Conservation (phyloP, 805 yeast genomes). For the Candida tibetensis region DNA sequence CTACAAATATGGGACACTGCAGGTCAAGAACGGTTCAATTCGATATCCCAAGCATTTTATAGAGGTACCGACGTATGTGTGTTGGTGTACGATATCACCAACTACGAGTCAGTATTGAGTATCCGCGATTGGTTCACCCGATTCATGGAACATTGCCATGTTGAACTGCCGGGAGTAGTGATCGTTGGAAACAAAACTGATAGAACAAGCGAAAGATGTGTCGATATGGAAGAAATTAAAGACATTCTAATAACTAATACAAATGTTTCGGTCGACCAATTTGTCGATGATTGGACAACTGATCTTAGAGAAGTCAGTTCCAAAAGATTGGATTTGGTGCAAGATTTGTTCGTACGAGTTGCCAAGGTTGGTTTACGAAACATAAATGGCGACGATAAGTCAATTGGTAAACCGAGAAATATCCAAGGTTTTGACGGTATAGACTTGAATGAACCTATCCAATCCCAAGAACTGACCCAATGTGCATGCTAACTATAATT, state of each 20-base stretch:
- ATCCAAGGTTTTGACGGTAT: slow-evolving; percentile 32
- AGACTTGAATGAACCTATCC: slow-evolving; percentile 16
- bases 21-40: slow-evolving; percentile 46
- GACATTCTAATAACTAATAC: slow-evolving; percentile 26
- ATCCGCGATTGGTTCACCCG: slow-evolving; percentile 47
- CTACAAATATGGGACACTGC: slow-evolving; percentile 59
- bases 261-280: slow-evolving; percentile 20
- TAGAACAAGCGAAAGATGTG: slow-evolving; percentile 29
- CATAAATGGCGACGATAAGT: slow-evolving; percentile 4
- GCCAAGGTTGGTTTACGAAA: slow-evolving; percentile 34
- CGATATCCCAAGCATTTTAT: slow-evolving; percentile 53
- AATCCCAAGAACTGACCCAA: slow-evolving; percentile 7
- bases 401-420: slow-evolving; percentile 8
- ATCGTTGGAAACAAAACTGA: slow-evolving; percentile 56
- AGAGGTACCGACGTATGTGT: slow-evolving; percentile 58
- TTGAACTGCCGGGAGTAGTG: slow-evolving; percentile 44
- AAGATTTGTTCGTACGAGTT: slow-evolving; percentile 33
- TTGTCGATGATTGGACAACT: slow-evolving; percentile 31
- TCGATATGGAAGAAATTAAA: slow-evolving; percentile 35
- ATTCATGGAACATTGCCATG: slow-evolving; percentile 48
- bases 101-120: slow-evolving; percentile 48
- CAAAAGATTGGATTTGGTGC: slow-evolving; percentile 29
- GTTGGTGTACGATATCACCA: slow-evolving; percentile 52
- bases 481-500: slow-evolving; percentile 25
- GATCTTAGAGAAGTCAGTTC: slow-evolving; percentile 35